Evolutionary conservation across 768 basidiomycete genomes (phyloP), one percentile per base, ranked within the genome.

Genomic region (Leccinum subgranulosum): DNA sequence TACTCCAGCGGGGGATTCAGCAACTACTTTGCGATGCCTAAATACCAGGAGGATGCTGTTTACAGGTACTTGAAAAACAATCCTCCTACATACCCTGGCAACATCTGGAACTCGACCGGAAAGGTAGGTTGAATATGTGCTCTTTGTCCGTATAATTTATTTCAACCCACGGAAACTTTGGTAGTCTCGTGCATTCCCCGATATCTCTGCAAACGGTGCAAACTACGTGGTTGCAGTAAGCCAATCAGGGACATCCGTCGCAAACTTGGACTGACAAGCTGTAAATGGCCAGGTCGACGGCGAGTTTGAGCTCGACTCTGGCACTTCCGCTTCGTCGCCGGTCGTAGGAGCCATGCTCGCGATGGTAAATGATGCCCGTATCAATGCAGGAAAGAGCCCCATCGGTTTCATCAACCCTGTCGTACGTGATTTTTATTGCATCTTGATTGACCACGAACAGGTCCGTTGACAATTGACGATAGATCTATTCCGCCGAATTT

Each of bases 251-350:
- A 48, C 9, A n/a, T 19, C 8, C 10, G 48, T 58, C 57, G 11
- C 64, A 57, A 49, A 48, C 45, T 14, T 58, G 64, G n/a, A 17
- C 67, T 15, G 48, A 55, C 43, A 51, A 73, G 27, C 17, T 10
- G 27, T 39, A 0, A 14, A 14, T 12, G 12, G 19, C 62, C 66
- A 79, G 68, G 1, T 57, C 19, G 73, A 77, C 31, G 79, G 77
- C 41, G 68, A 68, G 48, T 79, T 77, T 47, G 62, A 39, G 1
- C 75, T 68, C 2, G 73, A 80, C 2, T 80, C 75, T 41, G 83
- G 83, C 11, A 86, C 85, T 12, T 84, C 81, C 43, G 84, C 85
- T n/a, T 74, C 80, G 53, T 67, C 82, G n/a, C 87, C 87, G 1
- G 84, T 85, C 58, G 76, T 85, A n/a, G 87, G 82, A 14, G 79